These are phyloP conservation scores for Calonectria pauciramosa DNA, from an alignment of 2,329 filamentous ascomycete genomes.

Conservation along the genomic window DNA sequence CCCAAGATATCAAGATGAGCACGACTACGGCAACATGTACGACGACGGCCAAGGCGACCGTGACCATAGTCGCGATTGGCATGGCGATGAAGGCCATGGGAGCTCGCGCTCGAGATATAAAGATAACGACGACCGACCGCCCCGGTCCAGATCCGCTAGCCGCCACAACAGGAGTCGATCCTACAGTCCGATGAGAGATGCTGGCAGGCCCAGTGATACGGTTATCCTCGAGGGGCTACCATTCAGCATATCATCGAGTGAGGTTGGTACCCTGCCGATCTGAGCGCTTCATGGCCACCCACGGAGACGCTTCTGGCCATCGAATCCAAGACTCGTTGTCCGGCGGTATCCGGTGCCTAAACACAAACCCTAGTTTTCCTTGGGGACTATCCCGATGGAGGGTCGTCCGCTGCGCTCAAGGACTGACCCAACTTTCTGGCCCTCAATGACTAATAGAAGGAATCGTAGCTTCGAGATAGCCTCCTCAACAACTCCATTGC, in stretches of 20 bases:
- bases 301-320: constrained; percentile 19
- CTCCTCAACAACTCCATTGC: constrained; percentile 52
- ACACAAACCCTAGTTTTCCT: neutral
- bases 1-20: constrained; percentile 48
- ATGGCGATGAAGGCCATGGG: constrained; percentile 37
- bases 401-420: constrained; percentile 25
- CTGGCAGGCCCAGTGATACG: constrained; percentile 62
- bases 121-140: constrained; percentile 38
- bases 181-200: constrained; percentile 52
- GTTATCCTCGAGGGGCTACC: constrained; percentile 70
- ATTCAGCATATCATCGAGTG: constrained; percentile 61
- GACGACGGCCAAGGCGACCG: constrained; percentile 51
- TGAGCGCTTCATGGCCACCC: constrained; percentile 27
- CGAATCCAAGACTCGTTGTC: constrained; percentile 25
- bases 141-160: constrained; percentile 45
- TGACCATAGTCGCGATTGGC: constrained; percentile 38
- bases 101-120: constrained; percentile 36
- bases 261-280: constrained; percentile 59
- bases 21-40: constrained; percentile 55
- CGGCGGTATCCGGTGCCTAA: constrained; percentile 12
- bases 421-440: constrained; percentile 31
- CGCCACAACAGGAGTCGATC: constrained; percentile 50
- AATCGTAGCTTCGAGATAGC: constrained; percentile 53
- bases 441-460: constrained; percentile 44
- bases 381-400: constrained; percentile 22